Percentiles rank a stretch among this genome's conserved stretches.
Evolutionary conservation across 495 filamentous ascomycete species (phyloP).

Genomic region (Choiromyces venosus): DNA sequence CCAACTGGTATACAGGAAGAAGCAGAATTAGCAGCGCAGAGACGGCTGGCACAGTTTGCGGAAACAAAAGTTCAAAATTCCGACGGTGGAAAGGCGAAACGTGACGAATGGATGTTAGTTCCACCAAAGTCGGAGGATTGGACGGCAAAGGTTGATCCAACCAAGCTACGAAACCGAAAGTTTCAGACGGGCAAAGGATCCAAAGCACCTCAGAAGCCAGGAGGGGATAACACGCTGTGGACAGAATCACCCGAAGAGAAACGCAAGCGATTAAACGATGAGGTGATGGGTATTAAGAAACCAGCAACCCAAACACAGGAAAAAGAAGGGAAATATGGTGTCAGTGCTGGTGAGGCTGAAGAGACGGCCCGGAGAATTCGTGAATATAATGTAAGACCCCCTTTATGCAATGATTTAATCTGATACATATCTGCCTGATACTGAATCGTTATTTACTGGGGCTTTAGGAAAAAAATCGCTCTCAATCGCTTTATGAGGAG

Average conservation of each 20-base stretch:
- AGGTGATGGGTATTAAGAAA: constrained; percentile 69
- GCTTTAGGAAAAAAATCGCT: constrained; percentile 55
- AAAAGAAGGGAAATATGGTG: constrained; percentile 24
- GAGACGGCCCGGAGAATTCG: constrained; percentile 52
- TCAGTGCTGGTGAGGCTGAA: constrained; percentile 46
- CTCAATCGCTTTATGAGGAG: constrained; percentile 59
- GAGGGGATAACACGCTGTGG: constrained; percentile 63
- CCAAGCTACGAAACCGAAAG: constrained; percentile 72
- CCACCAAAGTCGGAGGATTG: constrained; percentile 64
- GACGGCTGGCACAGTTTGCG: constrained; percentile 38
- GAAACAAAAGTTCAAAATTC: constrained; percentile 38
- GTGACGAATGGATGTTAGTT: constrained; percentile 93
- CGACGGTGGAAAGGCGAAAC: constrained; percentile 47
- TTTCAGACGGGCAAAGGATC: constrained; percentile 71
- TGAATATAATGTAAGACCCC: constrained; percentile 54
- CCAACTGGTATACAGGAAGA: constrained; percentile 30
- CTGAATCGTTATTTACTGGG: not conserved
- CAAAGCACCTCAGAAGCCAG: constrained; percentile 45
- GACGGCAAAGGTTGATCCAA: constrained; percentile 70
- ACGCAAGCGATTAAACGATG: constrained; percentile 68
- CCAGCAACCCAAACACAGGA: constrained; percentile 42
- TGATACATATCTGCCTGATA: constrained; percentile 17
- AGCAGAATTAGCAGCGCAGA: constrained; percentile 37
- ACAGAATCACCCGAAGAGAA: constrained; percentile 89
- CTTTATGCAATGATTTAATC: constrained; percentile 2